Evolutionary conservation across 306 rosid genomes (phyloP).

Genomic region (Quercus glauca): DNA sequence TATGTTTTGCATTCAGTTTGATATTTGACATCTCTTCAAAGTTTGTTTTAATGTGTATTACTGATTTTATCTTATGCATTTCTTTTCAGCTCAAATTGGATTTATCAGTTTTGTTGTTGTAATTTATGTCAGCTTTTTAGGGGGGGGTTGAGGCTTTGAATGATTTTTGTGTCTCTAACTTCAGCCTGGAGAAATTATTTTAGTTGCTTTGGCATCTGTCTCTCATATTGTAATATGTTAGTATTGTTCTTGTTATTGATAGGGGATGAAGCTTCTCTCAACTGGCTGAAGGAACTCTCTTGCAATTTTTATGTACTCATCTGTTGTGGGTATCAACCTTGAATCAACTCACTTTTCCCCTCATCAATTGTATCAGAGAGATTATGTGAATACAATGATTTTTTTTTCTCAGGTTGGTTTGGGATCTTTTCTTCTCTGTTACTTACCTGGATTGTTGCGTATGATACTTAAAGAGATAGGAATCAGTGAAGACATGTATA

Average conservation of each 20-base stretch:
- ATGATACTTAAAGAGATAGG: constrained; percentile 68
- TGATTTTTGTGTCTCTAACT: background rate
- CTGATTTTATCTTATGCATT: background rate
- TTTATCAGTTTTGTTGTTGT: background rate
- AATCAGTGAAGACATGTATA: constrained; percentile 81
- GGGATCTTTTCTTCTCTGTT: constrained; percentile 74
- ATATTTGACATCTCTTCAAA: background rate
- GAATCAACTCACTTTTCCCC: constrained; percentile 8
- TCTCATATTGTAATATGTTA: constrained; percentile 12
- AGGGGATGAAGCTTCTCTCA: constrained; percentile 97
- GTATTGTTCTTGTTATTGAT: constrained; percentile 37
- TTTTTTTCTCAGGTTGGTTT: constrained; percentile 60
- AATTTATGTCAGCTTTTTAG: background rate
- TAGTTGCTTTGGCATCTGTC: background rate
- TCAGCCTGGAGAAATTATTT: background rate
- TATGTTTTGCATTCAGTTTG: background rate
- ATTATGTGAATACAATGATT: constrained; percentile 15
- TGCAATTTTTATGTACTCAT: constrained; percentile 69
- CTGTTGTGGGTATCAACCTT: constrained; percentile 55
- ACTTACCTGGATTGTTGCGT: constrained; percentile 60
- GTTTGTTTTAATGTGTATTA: background rate
- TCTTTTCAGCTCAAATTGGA: background rate
- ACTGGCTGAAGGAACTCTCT: constrained; percentile 86
- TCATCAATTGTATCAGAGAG: constrained; percentile 18
- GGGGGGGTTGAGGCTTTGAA: background rate